Evolutionary conservation across 2,329 filamentous ascomycete genomes (phyloP), one percentile per base, ranked within the genome.

Genomic region (Phoma herbarum): DNA sequence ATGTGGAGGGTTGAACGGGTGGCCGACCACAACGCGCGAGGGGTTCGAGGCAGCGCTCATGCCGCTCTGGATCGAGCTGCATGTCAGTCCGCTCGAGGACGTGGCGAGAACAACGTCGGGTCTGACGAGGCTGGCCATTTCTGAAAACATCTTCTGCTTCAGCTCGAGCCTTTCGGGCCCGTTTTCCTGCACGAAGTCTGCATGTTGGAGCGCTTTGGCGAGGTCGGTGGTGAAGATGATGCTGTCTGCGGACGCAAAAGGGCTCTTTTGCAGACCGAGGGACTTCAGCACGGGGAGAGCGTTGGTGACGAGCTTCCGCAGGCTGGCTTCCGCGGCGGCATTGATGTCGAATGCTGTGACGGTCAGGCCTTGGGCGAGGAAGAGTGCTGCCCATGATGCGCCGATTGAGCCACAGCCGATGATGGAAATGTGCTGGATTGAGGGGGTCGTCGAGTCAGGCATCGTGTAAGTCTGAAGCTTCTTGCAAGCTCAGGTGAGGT

Each of bases 1-100:
- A 60, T 83, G 81, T 6, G 80, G 81, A 9, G 81, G 81, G 60
- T 83, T 82, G 71, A 82, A 82, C 0, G 81, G 80, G 61, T 83
- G 81, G 4, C 79, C 80, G 25, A 83, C 55, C 0, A 58, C 16
- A 0, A 58, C 49, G 75, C 78, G 72, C 20, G 64, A 67, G 0
- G 78, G 75, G 29, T 70, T 62, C 18, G 55, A 22, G 2, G 44
- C 33, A 8, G 23, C 12, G 6, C 28, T 20, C 49, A 58, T 58
- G 23, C 61, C 56, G 3, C 64, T 57, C n/a, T 67, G 66, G 48
- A 75, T 71, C 43, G 64, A 68, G 31, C 69, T 74, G 67, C 63
- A 74, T 1, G 74, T 76, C 9, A 80, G 65, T 14, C 78, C 78
- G 8, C 75, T 78, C 4, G 76, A 79, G 6, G 75, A 77, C 1